Conservation (phyloP, 495 filamentous ascomycete species). For the Hypoxylon lienhwacheense region DNA sequence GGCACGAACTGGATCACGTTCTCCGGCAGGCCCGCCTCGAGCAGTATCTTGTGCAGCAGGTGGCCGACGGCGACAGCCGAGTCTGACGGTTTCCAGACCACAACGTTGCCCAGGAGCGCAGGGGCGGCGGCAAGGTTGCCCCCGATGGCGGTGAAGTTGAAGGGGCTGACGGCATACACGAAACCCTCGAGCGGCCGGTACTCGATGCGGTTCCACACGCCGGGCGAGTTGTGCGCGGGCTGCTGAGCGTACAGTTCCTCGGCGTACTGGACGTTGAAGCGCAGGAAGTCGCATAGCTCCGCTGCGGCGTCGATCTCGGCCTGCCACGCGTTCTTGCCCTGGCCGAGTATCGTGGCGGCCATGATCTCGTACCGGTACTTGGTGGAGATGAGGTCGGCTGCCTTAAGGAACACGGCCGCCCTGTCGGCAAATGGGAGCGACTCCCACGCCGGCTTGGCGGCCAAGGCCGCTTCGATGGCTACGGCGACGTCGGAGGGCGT, state of each 20-base stretch:
- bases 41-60: slow-evolving; percentile 77
- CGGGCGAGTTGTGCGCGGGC: slow-evolving; percentile 72
- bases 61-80: slow-evolving; percentile 73
- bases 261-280: slow-evolving; percentile 86
- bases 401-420: slow-evolving; percentile 92
- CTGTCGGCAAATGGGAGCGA: slow-evolving; percentile 80
- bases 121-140: slow-evolving; percentile 75
- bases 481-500: slow-evolving; percentile 66
- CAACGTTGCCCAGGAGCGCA: slow-evolving; percentile 81
- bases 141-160: slow-evolving; percentile 88
- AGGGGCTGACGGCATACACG: slow-evolving; percentile 82
- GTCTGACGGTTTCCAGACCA: slow-evolving; percentile 87
- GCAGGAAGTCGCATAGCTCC: slow-evolving; percentile 87
- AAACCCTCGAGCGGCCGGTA: slow-evolving; percentile 86
- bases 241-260: slow-evolving; percentile 86
- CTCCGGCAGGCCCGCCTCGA: slow-evolving; percentile 80
- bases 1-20: slow-evolving; percentile 84
- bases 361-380: slow-evolving; percentile 94
- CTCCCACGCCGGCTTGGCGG: slow-evolving; percentile 81
- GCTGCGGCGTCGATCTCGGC: slow-evolving; percentile 95
- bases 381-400: slow-evolving; percentile 80
- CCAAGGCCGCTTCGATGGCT: slow-evolving; percentile 80
- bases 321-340: slow-evolving; percentile 96
- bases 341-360: slow-evolving; percentile 90
- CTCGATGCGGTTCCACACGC: slow-evolving; percentile 81